phyloP scores from a whole-genome alignment of 768 basidiomycete genomes.

The Rhizopogon rudus region DNA sequence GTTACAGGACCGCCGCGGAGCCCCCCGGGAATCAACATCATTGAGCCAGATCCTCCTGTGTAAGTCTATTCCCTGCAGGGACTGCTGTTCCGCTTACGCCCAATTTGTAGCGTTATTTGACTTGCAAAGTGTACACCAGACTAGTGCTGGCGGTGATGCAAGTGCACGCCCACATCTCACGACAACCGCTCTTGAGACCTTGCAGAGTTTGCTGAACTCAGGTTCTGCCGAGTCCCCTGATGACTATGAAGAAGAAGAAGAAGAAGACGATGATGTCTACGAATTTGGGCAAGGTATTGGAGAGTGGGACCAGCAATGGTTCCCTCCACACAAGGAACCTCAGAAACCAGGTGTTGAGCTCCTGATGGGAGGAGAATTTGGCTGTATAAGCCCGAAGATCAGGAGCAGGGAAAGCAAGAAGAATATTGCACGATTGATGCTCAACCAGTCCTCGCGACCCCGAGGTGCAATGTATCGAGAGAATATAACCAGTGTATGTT shows the following conservation, averaged over 20 bases:
- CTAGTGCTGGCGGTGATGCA: conserved; percentile 5
- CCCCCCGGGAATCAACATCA: not conserved
- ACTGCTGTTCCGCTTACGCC: conserved; percentile 2
- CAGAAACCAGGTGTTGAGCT: conserved; percentile 60
- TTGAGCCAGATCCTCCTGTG: conserved; percentile 26
- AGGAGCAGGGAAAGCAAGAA: conserved; percentile 33
- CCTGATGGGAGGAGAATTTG: conserved; percentile 77
- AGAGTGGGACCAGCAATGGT: conserved; percentile 28
- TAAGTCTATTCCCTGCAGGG: conserved; percentile 9
- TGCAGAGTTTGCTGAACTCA: conserved; percentile 17
- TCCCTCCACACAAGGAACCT: conserved; percentile 46
- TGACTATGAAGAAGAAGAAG: conserved; percentile 39
- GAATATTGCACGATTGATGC: conserved; percentile 47
- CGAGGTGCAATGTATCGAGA: conserved; percentile 40
- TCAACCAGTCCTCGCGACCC: conserved; percentile 34
- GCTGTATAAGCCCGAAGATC: conserved; percentile 51
- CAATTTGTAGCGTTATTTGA: conserved; percentile 21
- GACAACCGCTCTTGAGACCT: conserved; percentile 19
- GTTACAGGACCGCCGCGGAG: conserved; percentile 1
- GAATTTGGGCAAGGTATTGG: conserved; percentile 17
- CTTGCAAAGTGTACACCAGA: conserved; percentile 18
- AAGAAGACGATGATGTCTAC: conserved; percentile 31
- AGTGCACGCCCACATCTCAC: not conserved
- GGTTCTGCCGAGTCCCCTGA: conserved; percentile 12
- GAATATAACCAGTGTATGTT: conserved; percentile 49